These are phyloP conservation scores for Nicotiana tabacum DNA, from an alignment of 257 asterid genomes.

Conservation along the genomic window DNA sequence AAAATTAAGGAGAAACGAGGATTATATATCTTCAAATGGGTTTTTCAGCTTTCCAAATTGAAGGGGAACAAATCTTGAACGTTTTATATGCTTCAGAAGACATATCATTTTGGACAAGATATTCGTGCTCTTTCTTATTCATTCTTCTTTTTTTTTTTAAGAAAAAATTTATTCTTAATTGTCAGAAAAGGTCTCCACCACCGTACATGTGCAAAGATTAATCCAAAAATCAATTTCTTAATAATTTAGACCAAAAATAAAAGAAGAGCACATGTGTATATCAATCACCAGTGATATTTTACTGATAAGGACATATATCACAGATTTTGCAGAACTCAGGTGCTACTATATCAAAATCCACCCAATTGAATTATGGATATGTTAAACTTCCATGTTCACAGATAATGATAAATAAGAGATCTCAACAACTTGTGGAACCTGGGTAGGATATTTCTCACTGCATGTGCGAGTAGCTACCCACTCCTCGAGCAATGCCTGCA, in stretches of 20 bases:
- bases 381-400: background rate
- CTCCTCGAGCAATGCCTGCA: constrained; percentile 95
- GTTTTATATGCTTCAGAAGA: background rate
- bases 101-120: background rate
- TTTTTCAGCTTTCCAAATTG: background rate
- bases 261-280: background rate
- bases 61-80: background rate
- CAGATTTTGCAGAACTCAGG: constrained; percentile 7
- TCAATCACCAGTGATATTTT: background rate
- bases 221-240: background rate
- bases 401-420: constrained; percentile 7
- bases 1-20: background rate
- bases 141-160: background rate
- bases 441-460: constrained; percentile 64
- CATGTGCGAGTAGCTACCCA: constrained; percentile 68
- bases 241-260: background rate
- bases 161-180: background rate
- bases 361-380: background rate
- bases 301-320: background rate
- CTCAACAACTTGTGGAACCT: constrained; percentile 41
- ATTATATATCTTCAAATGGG: background rate
- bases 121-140: background rate
- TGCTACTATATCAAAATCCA: background rate
- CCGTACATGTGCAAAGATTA: background rate
- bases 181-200: background rate